Evolutionary conservation across 2,329 filamentous ascomycete genomes (phyloP), one percentile per base, ranked within the genome.

Genomic region (Anisogramma anomala): DNA sequence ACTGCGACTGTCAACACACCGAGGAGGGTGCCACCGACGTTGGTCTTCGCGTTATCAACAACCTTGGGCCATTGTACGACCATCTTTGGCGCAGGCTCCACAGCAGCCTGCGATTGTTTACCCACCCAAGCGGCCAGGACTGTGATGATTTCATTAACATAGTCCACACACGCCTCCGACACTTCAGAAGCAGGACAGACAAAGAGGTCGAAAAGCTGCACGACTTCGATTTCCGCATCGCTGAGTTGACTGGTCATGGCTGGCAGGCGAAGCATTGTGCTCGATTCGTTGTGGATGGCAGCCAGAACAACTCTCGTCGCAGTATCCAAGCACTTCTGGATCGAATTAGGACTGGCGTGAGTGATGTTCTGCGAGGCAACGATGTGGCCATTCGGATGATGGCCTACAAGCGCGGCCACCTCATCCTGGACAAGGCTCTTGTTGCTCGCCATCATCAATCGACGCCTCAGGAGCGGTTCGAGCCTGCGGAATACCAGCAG

Each of bases 391-490:
- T 72, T 37, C 67, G 63, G 17, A 56, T 74, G 52, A 64, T 60
- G 3, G 64, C 66, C 6, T 60, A 69, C 48, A 74, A 74, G 51
- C 64, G 70, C 32, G 71, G 71, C 0, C 71, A 74, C 42, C 61
- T 71, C 17, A 61, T 74, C 11, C 45, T 71, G n/a, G 65, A 71
- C 52, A 69, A 69, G 48, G 64, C 63, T 4, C 55, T 72, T 7
- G 58, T 66, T 10, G 61, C 66, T 6, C 56, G 58, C 13, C 47
- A 61, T 19, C 60, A 62, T 27, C 55, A 53, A 13, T 50, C 51
- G 7, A 54, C 50, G 17, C 52, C 49, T 5, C 43, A 23, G 6
- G 25, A 34, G 7, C 7, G 17, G 20, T n/a, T 7, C 3, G 17
- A 1, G 3, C n/a, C 22, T 11, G 18, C 11, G 10, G 33, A 36